Percentiles rank a stretch among this genome's conserved stretches.
These are phyloP conservation scores for Logfia minima DNA, from an alignment of 129 eudicot genomes.

Conservation along the genomic window DNA sequence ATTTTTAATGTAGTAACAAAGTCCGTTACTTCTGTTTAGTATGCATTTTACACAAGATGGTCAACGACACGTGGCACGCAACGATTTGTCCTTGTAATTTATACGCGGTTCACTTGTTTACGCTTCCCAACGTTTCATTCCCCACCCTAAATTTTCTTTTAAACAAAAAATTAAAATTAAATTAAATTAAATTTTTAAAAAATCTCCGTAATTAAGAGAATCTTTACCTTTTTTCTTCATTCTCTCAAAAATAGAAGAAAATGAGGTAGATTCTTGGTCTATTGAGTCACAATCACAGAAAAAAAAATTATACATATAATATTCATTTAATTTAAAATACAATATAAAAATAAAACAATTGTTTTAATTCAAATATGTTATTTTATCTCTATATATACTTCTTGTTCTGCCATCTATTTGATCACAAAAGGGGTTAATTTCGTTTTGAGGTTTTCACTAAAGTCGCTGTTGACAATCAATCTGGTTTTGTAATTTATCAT, in stretches of 20 bases:
- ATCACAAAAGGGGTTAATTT: constrained; percentile 21
- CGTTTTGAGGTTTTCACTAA: constrained; percentile 12
- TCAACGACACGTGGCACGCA: constrained; percentile 21
- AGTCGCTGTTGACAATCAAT: constrained; percentile 12
- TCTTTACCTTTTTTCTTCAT: constrained; percentile 17
- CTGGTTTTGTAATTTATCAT: constrained; percentile 26
- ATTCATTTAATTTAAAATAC: too few relatives aligned
- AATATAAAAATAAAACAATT: constrained; percentile 1
- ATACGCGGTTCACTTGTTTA: constrained; percentile 25
- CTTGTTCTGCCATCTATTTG: constrained; percentile 21
- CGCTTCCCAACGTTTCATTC: constrained; percentile 33
- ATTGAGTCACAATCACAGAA: constrained; percentile 24
- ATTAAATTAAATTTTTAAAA: background rate
- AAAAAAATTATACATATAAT: background rate
- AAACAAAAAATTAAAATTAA: background rate
- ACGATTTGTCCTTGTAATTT: background rate
- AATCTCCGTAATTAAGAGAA: background rate
- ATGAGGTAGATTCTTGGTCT: constrained; percentile 31
- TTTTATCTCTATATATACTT: constrained; percentile 27
- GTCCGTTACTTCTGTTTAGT: constrained; percentile 26
- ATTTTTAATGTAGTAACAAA: too few relatives aligned
- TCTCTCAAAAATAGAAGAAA: constrained; percentile 20
- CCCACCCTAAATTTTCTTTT: background rate
- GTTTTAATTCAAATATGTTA: constrained; percentile 3
- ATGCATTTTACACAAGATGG: background rate